Evolutionary conservation across 2,329 filamentous ascomycete genomes (phyloP), one percentile per base, ranked within the genome.

Genomic region (Clarireedia paspali): DNA sequence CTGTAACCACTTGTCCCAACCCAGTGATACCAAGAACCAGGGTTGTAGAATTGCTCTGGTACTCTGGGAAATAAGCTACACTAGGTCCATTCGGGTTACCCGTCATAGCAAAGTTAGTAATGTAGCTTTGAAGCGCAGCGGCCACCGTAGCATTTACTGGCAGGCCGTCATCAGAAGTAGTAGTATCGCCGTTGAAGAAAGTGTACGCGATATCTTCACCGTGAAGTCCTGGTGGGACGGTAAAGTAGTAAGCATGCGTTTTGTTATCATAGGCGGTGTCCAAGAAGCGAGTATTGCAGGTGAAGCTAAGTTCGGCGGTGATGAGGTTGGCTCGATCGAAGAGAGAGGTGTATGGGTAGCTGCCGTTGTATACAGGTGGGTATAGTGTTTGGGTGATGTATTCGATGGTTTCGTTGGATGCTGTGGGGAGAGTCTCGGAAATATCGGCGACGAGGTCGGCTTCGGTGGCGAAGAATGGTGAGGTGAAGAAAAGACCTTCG

Each of bases 201-300:
- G 77, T 79, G 60, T 79, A 82, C 0, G 71, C 58, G 4, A 80
- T 61, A 60, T 83, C 81, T 50, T 73, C 66, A 17, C 74, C 78
- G 63, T 84, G 81, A 38, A 79, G 69, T 6, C 72, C 78, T 0
- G 79, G 79, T 0, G 75, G 75, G 1, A 80, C 72, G 23, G 73
- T 70, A 63, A 82, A 83, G 24, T 76, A 66, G 68, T 83, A 82
- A 2, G 71, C 70, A 64, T 77, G 77, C 0, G 76, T 77, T 9
- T 72, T 50, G 65, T 78, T 77, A 10, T 64, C 62, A 65, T 70
- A 75, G 6, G 74, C 78, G 1, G 67, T 68, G 54, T 73, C 71
- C 4, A 83, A 70, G 62, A 73, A 80, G 62, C 75, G 71, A 14
- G 78, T 74, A 61, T 79, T 79, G 72, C 80, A 83, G 34, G 70